These are phyloP conservation scores for Microbotryomycetes sp. DNA, from an alignment of 1,284 basidiomycete genomes.

Conservation along the genomic window DNA sequence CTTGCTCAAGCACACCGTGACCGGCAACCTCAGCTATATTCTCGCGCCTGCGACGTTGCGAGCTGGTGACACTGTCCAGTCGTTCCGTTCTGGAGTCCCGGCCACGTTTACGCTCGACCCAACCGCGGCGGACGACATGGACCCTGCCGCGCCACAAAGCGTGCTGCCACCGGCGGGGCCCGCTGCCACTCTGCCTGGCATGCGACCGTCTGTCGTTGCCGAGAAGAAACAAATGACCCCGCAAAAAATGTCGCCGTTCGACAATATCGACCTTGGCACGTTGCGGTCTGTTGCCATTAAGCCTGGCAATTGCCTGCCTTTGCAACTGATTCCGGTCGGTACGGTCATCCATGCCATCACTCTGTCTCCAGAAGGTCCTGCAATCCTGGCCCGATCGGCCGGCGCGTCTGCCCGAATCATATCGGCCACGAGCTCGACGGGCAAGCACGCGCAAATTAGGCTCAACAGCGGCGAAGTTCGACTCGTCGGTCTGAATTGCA, in stretches of 20 bases:
- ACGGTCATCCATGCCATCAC: slow-evolving; percentile 84
- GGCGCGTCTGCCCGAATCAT: slow-evolving; percentile 80
- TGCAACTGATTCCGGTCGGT: slow-evolving; percentile 84
- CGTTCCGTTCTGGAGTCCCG: slow-evolving; percentile 75
- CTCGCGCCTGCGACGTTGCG: slow-evolving; percentile 82
- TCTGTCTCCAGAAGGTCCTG: slow-evolving; percentile 66
- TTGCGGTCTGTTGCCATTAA: slow-evolving; percentile 78
- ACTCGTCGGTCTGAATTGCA: slow-evolving; percentile 71
- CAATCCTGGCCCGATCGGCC: slow-evolving; percentile 78
- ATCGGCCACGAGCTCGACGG: slow-evolving; percentile 51
- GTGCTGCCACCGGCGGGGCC: slow-evolving; percentile 19
- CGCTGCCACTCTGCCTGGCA: slow-evolving; percentile 1
- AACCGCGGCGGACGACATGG: slow-evolving; percentile 13
- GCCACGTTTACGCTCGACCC: slow-evolving; percentile 44
- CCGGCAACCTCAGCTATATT: slow-evolving; percentile 61
- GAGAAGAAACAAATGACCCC: neutral
- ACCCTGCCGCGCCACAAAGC: slow-evolving; percentile 31
- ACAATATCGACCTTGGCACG: slow-evolving; percentile 66
- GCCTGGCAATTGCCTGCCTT: slow-evolving; percentile 86
- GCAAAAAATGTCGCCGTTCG: slow-evolving; percentile 21
- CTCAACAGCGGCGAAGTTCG: slow-evolving; percentile 91
- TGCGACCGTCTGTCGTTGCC: neutral
- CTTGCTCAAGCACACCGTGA: slow-evolving; percentile 53
- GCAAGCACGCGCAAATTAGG: slow-evolving; percentile 68
- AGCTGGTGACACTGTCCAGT: slow-evolving; percentile 80